phyloP scores from a whole-genome alignment of 805 yeast genomes.

The Peterozyma toletana region DNA sequence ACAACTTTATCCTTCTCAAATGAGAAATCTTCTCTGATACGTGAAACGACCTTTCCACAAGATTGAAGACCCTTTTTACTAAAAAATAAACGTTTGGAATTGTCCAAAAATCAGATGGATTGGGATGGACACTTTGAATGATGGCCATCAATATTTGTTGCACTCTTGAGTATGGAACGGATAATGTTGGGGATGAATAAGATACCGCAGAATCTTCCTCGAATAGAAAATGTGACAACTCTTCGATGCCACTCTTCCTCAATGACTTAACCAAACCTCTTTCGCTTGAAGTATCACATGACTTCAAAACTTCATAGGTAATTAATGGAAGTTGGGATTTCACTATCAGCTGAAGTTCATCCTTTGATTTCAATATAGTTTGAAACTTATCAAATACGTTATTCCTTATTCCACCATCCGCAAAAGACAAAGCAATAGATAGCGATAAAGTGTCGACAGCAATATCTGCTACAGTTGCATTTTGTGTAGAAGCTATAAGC shows the following conservation, averaged over 20 bases:
- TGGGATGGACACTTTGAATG: slow-evolving; percentile 15
- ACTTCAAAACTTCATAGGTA: slow-evolving; percentile 26
- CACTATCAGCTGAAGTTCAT: not conserved
- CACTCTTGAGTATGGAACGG: slow-evolving; percentile 5
- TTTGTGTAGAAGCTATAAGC: slow-evolving; percentile 10
- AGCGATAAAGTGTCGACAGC: slow-evolving; percentile 26
- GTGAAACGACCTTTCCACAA: slow-evolving; percentile 16
- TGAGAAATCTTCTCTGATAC: slow-evolving; percentile 15
- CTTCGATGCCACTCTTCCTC: not conserved
- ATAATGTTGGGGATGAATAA: not conserved
- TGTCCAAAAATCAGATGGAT: slow-evolving; percentile 24
- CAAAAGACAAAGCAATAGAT: slow-evolving; percentile 36
- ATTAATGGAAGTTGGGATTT: slow-evolving; percentile 21
- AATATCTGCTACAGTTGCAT: slow-evolving; percentile 11
- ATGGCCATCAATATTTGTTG: slow-evolving; percentile 2
- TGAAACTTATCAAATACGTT: slow-evolving; percentile 18
- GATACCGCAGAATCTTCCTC: not conserved
- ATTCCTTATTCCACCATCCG: slow-evolving; percentile 29
- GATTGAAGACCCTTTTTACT: slow-evolving; percentile 22
- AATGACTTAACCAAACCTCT: slow-evolving; percentile 8
- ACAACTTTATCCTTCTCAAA: slow-evolving; percentile 30
- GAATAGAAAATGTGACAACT: not conserved
- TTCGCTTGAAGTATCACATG: slow-evolving; percentile 32
- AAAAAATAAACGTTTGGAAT: slow-evolving; percentile 28
- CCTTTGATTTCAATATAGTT: slow-evolving; percentile 11